A percentile compares a stretch with the other conserved stretches of the same genome.
Conservation (phyloP, 768 basidiomycete species). For the Lactarius trivialis region DNA sequence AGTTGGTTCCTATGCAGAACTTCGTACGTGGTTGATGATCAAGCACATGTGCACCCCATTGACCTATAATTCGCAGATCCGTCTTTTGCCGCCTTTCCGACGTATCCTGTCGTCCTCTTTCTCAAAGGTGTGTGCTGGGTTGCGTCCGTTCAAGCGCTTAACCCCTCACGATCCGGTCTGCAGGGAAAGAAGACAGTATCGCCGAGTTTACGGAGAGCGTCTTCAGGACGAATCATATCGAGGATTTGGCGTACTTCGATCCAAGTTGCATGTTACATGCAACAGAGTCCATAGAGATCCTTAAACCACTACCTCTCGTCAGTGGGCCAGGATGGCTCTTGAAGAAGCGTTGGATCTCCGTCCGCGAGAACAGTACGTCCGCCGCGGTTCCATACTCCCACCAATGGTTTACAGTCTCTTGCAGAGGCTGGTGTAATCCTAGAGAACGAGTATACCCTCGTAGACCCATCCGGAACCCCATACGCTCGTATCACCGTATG, state of each 20-base stretch:
- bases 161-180: neutral
- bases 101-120: slow-evolving; percentile 74
- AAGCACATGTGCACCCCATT: neutral
- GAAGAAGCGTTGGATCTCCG: slow-evolving; percentile 55
- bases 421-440: slow-evolving; percentile 71
- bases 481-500: slow-evolving; percentile 40
- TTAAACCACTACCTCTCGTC: slow-evolving; percentile 66
- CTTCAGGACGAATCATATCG: slow-evolving; percentile 34
- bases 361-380: slow-evolving; percentile 75
- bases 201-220: slow-evolving; percentile 57
- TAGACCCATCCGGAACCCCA: slow-evolving; percentile 51
- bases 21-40: slow-evolving; percentile 20
- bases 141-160: neutral
- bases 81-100: slow-evolving; percentile 71
- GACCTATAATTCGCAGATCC: slow-evolving; percentile 38
- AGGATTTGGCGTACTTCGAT: slow-evolving; percentile 66
- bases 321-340: slow-evolving; percentile 78
- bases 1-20: slow-evolving; percentile 23
- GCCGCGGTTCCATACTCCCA: neutral
- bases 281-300: slow-evolving; percentile 70
- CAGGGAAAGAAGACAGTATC: slow-evolving; percentile 59
- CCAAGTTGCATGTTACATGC: slow-evolving; percentile 67
- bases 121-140: slow-evolving; percentile 48
- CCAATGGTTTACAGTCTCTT: neutral
- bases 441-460: slow-evolving; percentile 54